A percentile compares a stretch with the other conserved stretches of the same genome.
Conservation (phyloP, 768 basidiomycete genomes). For the Russula griseocarnosa region DNA sequence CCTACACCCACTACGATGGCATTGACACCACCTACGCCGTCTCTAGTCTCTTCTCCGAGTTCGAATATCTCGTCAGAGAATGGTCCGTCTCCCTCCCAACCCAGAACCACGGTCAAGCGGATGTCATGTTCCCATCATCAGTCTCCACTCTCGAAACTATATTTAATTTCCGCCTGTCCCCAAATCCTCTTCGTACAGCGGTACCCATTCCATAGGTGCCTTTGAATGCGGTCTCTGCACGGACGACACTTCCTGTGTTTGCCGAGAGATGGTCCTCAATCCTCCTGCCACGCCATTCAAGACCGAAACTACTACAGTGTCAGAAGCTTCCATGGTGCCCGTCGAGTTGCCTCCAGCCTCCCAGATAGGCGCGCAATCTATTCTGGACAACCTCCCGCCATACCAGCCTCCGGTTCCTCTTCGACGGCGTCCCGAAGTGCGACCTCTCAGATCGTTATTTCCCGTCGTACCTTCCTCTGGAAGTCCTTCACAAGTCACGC, state of each 20-base stretch:
- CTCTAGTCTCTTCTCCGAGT: slow-evolving; percentile 51
- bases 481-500: slow-evolving; percentile 30
- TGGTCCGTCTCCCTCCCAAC: slow-evolving; percentile 36
- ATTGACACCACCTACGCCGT: slow-evolving; percentile 37
- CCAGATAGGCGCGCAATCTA: slow-evolving; percentile 42
- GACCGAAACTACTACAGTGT: slow-evolving; percentile 31
- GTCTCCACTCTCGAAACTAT: slow-evolving; percentile 35
- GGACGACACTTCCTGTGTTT: slow-evolving; percentile 68
- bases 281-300: slow-evolving; percentile 35
- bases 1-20: slow-evolving; percentile 35
- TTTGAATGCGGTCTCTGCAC: slow-evolving; percentile 76
- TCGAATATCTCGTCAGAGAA: slow-evolving; percentile 34
- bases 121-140: slow-evolving; percentile 33
- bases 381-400: slow-evolving; percentile 70
- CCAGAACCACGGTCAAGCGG: slow-evolving; percentile 32
- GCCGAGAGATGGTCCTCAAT: slow-evolving; percentile 60
- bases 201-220: slow-evolving; percentile 37
- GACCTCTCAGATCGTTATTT: slow-evolving; percentile 50
- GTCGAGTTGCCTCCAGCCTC: slow-evolving; percentile 24
- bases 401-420: slow-evolving; percentile 83
- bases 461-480: slow-evolving; percentile 40
- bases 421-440: slow-evolving; percentile 48
- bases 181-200: slow-evolving; percentile 32
- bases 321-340: slow-evolving; percentile 24
- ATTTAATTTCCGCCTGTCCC: slow-evolving; percentile 40